A percentile compares a stretch with the other conserved stretches of the same genome.
phyloP scores from a whole-genome alignment of 1,139 yeast genomes.

The Taphrina populina region DNA sequence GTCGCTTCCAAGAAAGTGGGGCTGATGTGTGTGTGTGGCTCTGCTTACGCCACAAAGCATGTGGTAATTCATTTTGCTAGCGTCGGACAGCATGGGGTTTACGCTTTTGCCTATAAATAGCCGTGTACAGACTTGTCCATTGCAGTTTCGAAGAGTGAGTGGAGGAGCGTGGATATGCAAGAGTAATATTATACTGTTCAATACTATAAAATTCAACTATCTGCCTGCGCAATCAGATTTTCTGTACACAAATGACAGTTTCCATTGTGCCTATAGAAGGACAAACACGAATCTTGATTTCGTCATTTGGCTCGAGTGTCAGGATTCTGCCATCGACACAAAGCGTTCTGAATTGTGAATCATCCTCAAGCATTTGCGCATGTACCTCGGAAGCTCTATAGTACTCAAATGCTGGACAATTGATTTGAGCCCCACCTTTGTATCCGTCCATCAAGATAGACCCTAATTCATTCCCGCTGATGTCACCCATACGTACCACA shows the following conservation, averaged over 20 bases:
- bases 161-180: no score
- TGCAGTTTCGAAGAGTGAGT: no score
- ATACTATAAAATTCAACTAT: no score
- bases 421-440: constrained; percentile 28
- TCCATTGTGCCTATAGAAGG: constrained; percentile 3
- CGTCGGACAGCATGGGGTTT: no score
- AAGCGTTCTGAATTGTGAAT: background rate
- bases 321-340: constrained; percentile 25
- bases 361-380: constrained; percentile 1
- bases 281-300: constrained; percentile 3
- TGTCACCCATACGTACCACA: constrained; percentile 25
- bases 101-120: no score
- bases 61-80: no score
- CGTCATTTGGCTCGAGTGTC: background rate
- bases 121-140: no score
- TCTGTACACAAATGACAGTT: constrained; percentile 13
- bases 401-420: constrained; percentile 21
- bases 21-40: no score
- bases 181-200: no score
- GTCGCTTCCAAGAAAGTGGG: no score
- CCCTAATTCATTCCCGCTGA: constrained; percentile 21
- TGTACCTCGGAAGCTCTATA: constrained; percentile 5
- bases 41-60: no score
- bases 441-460: constrained; percentile 28
- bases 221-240: background rate